A percentile compares a stretch with the other conserved stretches of the same genome.
Evolutionary conservation across 129 eudicot species (phyloP).

Genomic region (Glebionis coronaria): DNA sequence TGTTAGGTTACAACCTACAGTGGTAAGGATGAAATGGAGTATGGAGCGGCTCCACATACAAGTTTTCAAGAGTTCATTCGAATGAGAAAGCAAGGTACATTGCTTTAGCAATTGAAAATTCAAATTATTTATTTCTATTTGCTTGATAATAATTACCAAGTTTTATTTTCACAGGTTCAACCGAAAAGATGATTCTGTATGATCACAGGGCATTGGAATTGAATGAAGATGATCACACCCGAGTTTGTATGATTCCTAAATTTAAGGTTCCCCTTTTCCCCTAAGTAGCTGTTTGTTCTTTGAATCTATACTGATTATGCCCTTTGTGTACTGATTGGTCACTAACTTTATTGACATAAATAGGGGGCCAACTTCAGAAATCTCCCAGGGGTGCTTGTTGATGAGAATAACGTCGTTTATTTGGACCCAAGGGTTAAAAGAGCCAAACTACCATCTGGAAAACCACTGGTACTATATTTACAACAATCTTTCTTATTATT

Average conservation of each 20-base stretch:
- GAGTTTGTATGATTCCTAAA: constrained; percentile 54
- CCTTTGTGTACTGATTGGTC: not conserved
- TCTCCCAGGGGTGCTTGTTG: constrained; percentile 50
- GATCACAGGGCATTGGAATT: constrained; percentile 31
- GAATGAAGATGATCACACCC: constrained; percentile 53
- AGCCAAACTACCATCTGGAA: constrained; percentile 49
- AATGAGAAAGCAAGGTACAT: too few species aligned
- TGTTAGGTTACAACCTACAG: constrained; percentile 53
- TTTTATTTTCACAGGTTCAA: constrained; percentile 19
- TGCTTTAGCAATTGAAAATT: not conserved
- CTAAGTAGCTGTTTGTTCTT: too few species aligned
- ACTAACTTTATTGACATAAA: not conserved
- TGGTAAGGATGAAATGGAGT: constrained; percentile 50
- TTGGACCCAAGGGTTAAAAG: constrained; percentile 49
- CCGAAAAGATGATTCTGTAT: constrained; percentile 23
- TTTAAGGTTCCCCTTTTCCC: constrained; percentile 35
- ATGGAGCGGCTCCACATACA: constrained; percentile 38
- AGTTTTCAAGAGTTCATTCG: constrained; percentile 53
- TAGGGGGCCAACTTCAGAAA: constrained; percentile 81
- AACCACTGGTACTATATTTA: too few species aligned
- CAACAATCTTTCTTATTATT: too few species aligned
- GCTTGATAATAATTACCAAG: not conserved
- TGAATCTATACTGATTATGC: not conserved
- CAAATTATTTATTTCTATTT: not conserved
- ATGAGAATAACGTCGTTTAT: constrained; percentile 39